phyloP scores from a whole-genome alignment of 139 green algal species.

The Chlorella sp. region DNA sequence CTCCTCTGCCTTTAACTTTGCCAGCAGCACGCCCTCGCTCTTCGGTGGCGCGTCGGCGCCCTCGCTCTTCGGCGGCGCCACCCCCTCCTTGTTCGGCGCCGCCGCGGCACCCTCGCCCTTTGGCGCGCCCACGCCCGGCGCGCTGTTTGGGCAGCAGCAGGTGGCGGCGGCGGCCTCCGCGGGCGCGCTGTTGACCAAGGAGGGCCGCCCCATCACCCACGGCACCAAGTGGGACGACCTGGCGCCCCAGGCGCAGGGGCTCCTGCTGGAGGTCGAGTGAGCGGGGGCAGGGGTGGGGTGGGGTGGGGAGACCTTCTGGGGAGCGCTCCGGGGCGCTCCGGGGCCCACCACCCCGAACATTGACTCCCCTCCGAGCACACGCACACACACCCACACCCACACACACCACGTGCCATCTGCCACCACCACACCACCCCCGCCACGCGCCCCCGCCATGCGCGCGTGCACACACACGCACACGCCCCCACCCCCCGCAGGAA shows the following conservation, averaged over 20 bases:
- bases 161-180: no score
- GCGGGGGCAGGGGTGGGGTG: not conserved
- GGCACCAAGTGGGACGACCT: conserved; percentile 59
- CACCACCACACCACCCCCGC: not conserved
- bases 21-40: not conserved
- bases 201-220: conserved; percentile 43
- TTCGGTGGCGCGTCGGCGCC: conserved; percentile 28
- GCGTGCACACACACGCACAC: no score
- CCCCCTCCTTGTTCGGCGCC: not conserved
- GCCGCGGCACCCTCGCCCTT: conserved; percentile 26
- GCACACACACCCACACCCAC: not conserved
- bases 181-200: conserved; percentile 46
- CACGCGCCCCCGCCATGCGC: no score
- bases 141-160: conserved; percentile 30
- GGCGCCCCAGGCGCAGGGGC: conserved; percentile 43
- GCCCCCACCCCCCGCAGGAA: conserved; percentile 34
- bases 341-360: no score
- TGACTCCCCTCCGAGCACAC: no score
- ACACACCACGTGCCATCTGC: not conserved
- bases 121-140: conserved; percentile 21
- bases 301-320: no score
- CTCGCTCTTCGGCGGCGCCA: conserved; percentile 4
- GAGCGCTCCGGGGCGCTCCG: no score
- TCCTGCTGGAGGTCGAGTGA: conserved; percentile 53
- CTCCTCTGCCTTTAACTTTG: not conserved